Base-by-base conservation (phyloP, 441 rosid species). In the Aleurites moluccanus region DNA sequence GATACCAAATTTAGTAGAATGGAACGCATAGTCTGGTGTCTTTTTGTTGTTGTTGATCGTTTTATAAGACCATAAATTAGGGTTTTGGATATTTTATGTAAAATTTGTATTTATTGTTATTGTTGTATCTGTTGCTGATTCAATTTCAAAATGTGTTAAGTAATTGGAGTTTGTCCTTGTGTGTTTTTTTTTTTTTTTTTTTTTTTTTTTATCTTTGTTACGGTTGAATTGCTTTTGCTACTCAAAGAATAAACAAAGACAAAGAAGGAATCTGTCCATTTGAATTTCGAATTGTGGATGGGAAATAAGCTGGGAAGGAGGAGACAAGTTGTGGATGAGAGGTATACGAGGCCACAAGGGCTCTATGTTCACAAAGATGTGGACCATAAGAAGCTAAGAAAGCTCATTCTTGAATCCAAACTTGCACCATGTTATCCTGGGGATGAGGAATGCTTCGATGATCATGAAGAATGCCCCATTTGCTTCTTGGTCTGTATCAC, bases 391-490 rank as follows among this genome's bases (percentile, higher is more conserved):
- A 96, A 92, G 95, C 92, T 96, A 18, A 87, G 90, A 75, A 96
- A 92, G 87, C 92, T 96, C 28, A 96, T 94, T 73, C 90, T 94
- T 3, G 99, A 92, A 60, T 92, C 96, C 63, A 96, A 94, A 89
- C 97, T 96, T 57, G 96, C 99, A 72, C 97, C 98, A 7, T 94
- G 99, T 84, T 96, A 88, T 81, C 98, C 98, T 0, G 99, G 98
- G 7, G 94, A 87, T 2, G 98, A 96, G 57, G 98, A 96, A 23
- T 80, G 87, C 76, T 74, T 83, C 49, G 68, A 70, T 40, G 99
- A 96, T 73, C 89, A 86, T 44, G 99, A 96, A 87, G 98, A 96
- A 78, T 94, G 98, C 76, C 99, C 99, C 0, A 94, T 96, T 83
- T 96, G 99, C 86, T 94, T 92, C 80, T 82, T 96, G 98, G 98